Base-by-base conservation (phyloP, 2,329 filamentous ascomycete species). In the Claviceps humidiphila region DNA sequence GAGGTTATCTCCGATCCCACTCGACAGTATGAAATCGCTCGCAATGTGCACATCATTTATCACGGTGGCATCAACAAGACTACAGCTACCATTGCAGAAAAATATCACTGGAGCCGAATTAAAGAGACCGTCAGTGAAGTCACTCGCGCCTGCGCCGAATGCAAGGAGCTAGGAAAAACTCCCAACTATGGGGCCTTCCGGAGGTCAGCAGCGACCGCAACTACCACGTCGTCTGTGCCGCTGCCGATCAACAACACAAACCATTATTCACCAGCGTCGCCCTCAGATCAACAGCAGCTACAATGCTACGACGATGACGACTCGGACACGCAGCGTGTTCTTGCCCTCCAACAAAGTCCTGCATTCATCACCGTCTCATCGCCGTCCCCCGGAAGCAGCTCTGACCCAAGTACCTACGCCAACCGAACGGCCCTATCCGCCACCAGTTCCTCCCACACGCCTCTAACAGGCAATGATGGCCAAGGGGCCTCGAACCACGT, bases 1-100 rank as follows among this genome's bases (percentile, higher is more conserved):
- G 91, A 97, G 71, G 91, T 98, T 55, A 87, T 98, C 56, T 86
- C 87, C 26, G 90, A 96, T 66, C 88, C 89, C 13, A 81, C 86
- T 61, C 81, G 82, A 58, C 93, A 98, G 72, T 94, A 94, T 66
- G 87, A 93, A 55, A 93, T 97, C 60, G 88, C 90, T 13, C 77
- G 86, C 46, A 74, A 77, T 53, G 77, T 90, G 40, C 93, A 98
- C 68, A 74, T 81, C 53, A 68, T 72, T 52, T 77, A 84, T 43
- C 93, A 98, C 64, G 89, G 86, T 6, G 93, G 93, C 50, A 97
- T 97, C 74, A 98, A 98, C 74, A 96, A 96, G 73, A 97, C 91
- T 0, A 97, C 91, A 1, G 90, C 91, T 20, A 85, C 83, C 20
- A 95, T 98, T 61, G 89, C 91, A 11, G 88, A 96, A 64, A 86